Conservation (phyloP, 2,329 filamentous ascomycete genomes). For the Penicillium frequentans region DNA sequence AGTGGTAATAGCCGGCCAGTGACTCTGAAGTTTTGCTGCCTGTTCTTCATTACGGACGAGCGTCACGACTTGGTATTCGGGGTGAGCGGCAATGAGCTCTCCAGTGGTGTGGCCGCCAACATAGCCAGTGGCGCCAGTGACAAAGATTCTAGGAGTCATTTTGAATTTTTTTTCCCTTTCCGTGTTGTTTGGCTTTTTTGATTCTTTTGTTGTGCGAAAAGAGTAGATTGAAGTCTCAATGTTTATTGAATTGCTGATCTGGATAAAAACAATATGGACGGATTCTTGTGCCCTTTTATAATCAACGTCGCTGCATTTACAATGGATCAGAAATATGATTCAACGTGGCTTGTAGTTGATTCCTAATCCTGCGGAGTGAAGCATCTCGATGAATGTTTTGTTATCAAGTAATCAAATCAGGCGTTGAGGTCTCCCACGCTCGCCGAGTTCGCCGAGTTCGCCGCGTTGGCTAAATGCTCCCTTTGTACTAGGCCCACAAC, state of each 20-base stretch:
- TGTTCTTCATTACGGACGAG: slow-evolving; percentile 3
- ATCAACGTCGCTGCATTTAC: neutral
- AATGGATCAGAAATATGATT: neutral
- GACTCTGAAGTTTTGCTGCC: neutral
- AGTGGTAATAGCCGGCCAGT: neutral
- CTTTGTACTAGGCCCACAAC: neutral
- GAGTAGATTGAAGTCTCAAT: neutral
- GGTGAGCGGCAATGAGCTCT: neutral
- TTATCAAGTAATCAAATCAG: neutral
- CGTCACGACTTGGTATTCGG: neutral
- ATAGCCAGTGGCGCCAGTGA: slow-evolving; percentile 5
- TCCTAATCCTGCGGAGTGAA: neutral
- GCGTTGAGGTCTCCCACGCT: neutral
- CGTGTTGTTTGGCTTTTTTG: neutral
- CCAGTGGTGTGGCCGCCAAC: neutral
- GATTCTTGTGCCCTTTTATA: neutral
- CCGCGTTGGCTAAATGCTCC: neutral
- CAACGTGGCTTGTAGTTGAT: neutral
- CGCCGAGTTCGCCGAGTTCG: neutral
- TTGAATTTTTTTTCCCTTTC: neutral
- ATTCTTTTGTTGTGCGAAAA: neutral
- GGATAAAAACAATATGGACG: neutral
- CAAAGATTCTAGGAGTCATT: neutral
- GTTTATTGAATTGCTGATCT: neutral
- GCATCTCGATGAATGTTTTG: neutral